Evolutionary conservation across 345 rosid species (phyloP), one percentile per base, ranked within the genome.

Genomic region (Xanthoceras sorbifolium): DNA sequence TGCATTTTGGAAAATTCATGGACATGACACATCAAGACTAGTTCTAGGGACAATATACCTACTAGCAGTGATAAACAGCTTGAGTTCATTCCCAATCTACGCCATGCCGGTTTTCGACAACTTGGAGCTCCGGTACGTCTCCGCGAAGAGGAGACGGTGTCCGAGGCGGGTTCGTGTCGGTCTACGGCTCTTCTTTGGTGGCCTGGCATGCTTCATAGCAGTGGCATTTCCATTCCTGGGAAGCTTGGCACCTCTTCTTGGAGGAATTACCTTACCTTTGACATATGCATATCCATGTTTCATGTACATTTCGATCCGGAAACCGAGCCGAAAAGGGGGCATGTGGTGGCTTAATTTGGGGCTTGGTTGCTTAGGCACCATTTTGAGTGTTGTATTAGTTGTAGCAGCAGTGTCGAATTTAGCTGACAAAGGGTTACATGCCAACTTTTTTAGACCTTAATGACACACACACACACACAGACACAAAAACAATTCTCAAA

Each of bases 81-180:
- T 87, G 0, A 36, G 81, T 20, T 57, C 86, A 61, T 89, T 85
- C 80, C 92, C 80, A 80, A 82, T 89, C 77, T 89, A 87, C 2
- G 90, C 86, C 14, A 86, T 90, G 90, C 88, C 83, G 1, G 85
- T 76, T 36, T 86, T 90, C 31, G 92, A 89, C 87, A 87, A 85
- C 72, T 29, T 89, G 17, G 89, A 89, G 72, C 68, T 79, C 14
- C 29, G 38, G 6, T 87, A 82, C 73, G 9, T 32, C 4, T 0
- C 36, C 79, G 77, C 10, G 15, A 85, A 76, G 73, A 76, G 67
- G 22, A 71, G 34, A 31, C 75, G 46, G 9, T 84, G 89, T 62
- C 52, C 86, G 0, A 4, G 22, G 32, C 25, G 76, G 82, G 82
- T 83, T 57, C 88, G 90, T 0, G 20, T 59, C 0, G 65, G 70